Percentiles rank a stretch among this genome's conserved stretches.
Conservation (phyloP, 2,329 filamentous ascomycete species). For the Coniochaeta hoffmannii region DNA sequence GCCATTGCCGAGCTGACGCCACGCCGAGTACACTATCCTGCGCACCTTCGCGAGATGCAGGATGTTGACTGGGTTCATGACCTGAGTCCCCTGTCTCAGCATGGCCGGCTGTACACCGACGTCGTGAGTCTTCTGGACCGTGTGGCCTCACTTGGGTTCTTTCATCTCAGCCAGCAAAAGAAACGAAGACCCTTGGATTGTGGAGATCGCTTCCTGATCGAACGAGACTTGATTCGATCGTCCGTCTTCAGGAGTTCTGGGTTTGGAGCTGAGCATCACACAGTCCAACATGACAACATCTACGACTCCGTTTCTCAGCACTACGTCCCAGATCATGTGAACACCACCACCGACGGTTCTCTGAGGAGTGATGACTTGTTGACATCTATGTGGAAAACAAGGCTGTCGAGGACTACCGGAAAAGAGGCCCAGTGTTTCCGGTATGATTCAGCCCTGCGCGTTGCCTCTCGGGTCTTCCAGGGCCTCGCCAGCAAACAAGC, state of each 20-base stretch:
- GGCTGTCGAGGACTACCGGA: neutral
- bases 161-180: conserved; percentile 10
- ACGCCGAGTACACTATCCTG: conserved; percentile 34
- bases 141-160: conserved; percentile 18
- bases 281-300: neutral
- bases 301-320: conserved; percentile 5
- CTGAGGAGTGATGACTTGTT: too few relatives aligned
- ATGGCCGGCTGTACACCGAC: conserved; percentile 18
- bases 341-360: too few relatives aligned
- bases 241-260: conserved; percentile 26
- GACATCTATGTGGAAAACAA: neutral
- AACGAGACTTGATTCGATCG: conserved; percentile 25
- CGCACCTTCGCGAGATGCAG: conserved; percentile 36
- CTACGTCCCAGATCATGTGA: neutral
- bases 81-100: conserved; percentile 35
- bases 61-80: conserved; percentile 30
- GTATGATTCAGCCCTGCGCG: neutral
- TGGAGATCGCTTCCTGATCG: conserved; percentile 8
- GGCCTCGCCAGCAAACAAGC: neutral
- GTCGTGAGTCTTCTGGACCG: conserved; percentile 13
- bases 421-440: neutral
- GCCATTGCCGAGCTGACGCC: conserved; percentile 35
- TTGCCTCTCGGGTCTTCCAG: neutral
- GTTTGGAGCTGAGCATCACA: conserved; percentile 19
- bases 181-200: neutral